Evolutionary conservation across 169 alveolate species (phyloP), one percentile per base, ranked within the genome.

Genomic region (Babesia bovis): DNA sequence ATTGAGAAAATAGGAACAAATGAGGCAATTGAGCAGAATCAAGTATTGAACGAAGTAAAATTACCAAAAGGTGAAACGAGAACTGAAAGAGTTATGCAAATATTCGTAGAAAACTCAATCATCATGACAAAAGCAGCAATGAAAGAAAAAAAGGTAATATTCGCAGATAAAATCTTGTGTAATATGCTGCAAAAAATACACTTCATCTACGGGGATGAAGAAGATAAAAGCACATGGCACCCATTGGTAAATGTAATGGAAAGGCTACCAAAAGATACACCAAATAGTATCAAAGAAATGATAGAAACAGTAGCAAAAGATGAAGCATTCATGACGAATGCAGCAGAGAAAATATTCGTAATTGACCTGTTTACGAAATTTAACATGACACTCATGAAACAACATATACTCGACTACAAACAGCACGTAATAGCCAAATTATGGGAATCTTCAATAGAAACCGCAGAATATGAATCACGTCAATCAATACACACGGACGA

Each of bases 81-180:
- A n/a, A 45, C 50, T 21, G 82, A 76, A 58, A 28, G 59, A 35
- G 81, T 68, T 17, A 30, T 76, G 56, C 30, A 51, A 45, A 35
- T 76, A 44, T 76, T 76, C 65, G 59, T 66, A 5, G 85, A 76
- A 26, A 66, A 51, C 66, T 60, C 74, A 26, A 40, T 58, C 13
- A 30, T 36, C n/a, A 25, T 56, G 19, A 66, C 69, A 21, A 66
- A 38, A 28, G 36, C 28, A 2, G 81, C 85, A 41, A 21, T 76
- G 28, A 50, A 41, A 5, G 70, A 76, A 10, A 76, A 55, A 49
- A 45, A 55, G 40, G 58, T 26, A 52, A 21, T 67, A 13, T 51
- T 76, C 26, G 72, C 82, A 0, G 85, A 76, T 26, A 76, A 76
- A 35, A 36, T 76, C 40, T 13, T 76, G 3, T 76, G 74, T 1